Evolutionary conservation across 2,329 filamentous ascomycete species (phyloP), one percentile per base, ranked within the genome.

Genomic region (Plenodomus lindquistii): DNA sequence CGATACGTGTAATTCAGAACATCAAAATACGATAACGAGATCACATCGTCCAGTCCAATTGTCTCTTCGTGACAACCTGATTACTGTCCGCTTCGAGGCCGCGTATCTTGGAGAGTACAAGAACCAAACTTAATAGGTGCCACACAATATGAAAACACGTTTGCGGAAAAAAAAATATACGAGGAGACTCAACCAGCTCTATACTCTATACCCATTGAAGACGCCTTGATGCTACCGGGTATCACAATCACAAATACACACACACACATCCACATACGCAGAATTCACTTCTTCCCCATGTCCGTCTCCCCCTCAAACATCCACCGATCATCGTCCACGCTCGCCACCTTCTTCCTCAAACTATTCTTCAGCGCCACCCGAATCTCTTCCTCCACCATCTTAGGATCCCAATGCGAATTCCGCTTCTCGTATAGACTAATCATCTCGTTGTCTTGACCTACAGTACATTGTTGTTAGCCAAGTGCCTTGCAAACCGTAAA

Each of bases 291-390:
- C 40, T 57, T 60, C 21, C 48, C 44, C 27, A 42, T 16, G 22
- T 58, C 54, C 2, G 16, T 24, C 60, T 90, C 87, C 2, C 83
- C 77, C 69, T 92, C 89, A 73, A 88, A 96, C 86, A 96, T 95
- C 91, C 91, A 96, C 62, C 86, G 88, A 65, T 96, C 91, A 42
- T 94, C 88, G 18, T 88, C 82, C 41, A 96, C 74, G 13, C 86
- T 84, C 15, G 83, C 81, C 2, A 91, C 87, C 67, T 91, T 90
- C 49, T 83, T 83, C 58, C 84, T 79, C 45, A 95, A 75, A 68
- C 86, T 91, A 27, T 84, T 81, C 55, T 84, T 82, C 44, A 81
- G 63, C 44, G 72, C 75, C 13, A 67, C 70, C 48, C 78, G 77
- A 41, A 80, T 74, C 57, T 78, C 78, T 71, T 54, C 60, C 38